These are phyloP conservation scores for Geranomyces michiganensis DNA, from an alignment of 192 early-diverging fungal species.

Conservation along the genomic window DNA sequence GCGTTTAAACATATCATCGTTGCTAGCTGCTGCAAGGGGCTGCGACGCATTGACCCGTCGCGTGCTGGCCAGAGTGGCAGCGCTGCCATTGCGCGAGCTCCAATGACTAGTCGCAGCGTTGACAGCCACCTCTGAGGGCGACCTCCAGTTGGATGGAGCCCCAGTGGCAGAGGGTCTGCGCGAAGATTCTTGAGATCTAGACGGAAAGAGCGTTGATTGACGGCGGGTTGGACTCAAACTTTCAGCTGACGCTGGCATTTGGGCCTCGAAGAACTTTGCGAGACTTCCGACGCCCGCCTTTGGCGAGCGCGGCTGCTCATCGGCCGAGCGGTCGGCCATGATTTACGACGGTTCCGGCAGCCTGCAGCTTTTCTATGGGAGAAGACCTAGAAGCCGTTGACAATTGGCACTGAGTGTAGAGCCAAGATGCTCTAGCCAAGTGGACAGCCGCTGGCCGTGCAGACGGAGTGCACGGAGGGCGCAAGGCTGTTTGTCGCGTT, in stretches of 20 bases:
- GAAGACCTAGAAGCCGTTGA: too few species aligned
- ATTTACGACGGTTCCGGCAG: too few species aligned
- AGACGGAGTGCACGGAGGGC: too few species aligned
- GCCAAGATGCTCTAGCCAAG: too few species aligned
- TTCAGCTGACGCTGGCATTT: neutral
- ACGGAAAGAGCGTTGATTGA: neutral
- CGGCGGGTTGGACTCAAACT: neutral
- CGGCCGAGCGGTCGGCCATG: too few species aligned
- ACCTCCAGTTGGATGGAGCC: too few species aligned
- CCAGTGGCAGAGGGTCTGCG: neutral
- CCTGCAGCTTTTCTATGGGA: too few species aligned
- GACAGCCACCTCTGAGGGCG: neutral
- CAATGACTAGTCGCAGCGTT: neutral
- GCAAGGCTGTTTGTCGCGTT: too few species aligned
- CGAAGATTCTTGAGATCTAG: neutral
- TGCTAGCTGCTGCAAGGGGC: neutral
- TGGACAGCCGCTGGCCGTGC: too few species aligned
- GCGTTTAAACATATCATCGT: constrained; percentile 12
- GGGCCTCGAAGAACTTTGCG: constrained; percentile 37
- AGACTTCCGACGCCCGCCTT: constrained; percentile 26
- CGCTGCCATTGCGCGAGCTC: constrained; percentile 3
- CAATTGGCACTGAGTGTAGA: too few species aligned
- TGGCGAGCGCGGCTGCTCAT: too few species aligned
- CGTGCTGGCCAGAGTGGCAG: constrained; percentile 1
- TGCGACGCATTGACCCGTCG: neutral